phyloP scores from a whole-genome alignment of 805 yeast species.

The Metschnikowia cerradonensis region DNA sequence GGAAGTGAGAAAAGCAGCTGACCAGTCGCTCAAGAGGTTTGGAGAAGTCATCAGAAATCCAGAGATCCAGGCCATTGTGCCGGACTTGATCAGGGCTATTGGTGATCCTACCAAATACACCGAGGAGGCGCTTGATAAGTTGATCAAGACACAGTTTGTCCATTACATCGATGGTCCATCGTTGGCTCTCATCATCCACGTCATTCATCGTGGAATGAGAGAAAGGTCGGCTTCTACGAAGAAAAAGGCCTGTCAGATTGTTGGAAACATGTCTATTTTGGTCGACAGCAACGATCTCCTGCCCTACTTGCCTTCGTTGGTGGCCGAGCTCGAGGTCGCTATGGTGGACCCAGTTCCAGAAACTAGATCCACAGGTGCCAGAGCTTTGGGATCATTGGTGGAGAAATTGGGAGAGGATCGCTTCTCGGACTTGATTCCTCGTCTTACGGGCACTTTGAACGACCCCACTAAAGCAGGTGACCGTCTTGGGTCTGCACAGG shows the following conservation, averaged over 20 bases:
- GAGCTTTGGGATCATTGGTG: slow-evolving; percentile 93
- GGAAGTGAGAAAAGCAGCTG: slow-evolving; percentile 95
- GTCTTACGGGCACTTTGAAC: slow-evolving; percentile 67
- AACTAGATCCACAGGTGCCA: slow-evolving; percentile 94
- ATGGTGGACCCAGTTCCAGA: slow-evolving; percentile 99
- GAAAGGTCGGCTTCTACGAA: slow-evolving; percentile 93
- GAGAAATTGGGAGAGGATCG: slow-evolving; percentile 94
- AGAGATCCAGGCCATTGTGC: slow-evolving; percentile 90
- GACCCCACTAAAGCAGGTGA: slow-evolving; percentile 84
- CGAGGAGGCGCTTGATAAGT: slow-evolving; percentile 78
- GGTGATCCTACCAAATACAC: slow-evolving; percentile 94
- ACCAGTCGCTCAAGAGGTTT: slow-evolving; percentile 77
- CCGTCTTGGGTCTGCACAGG: slow-evolving; percentile 95
- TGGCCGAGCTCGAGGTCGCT: slow-evolving; percentile 80
- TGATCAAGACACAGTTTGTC: slow-evolving; percentile 87
- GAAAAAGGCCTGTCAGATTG: slow-evolving; percentile 94
- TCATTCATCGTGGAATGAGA: slow-evolving; percentile 90
- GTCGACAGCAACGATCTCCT: slow-evolving; percentile 83
- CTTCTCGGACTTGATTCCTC: slow-evolving; percentile 87
- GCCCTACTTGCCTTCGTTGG: slow-evolving; percentile 76
- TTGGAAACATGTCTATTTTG: slow-evolving; percentile 96
- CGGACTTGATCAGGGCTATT: slow-evolving; percentile 81
- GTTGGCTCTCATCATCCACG: slow-evolving; percentile 89
- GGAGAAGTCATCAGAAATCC: slow-evolving; percentile 98
- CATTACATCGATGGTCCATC: slow-evolving; percentile 99